These are phyloP conservation scores for Ogataea saltuana DNA, from an alignment of 805 yeast genomes.

Conservation along the genomic window DNA sequence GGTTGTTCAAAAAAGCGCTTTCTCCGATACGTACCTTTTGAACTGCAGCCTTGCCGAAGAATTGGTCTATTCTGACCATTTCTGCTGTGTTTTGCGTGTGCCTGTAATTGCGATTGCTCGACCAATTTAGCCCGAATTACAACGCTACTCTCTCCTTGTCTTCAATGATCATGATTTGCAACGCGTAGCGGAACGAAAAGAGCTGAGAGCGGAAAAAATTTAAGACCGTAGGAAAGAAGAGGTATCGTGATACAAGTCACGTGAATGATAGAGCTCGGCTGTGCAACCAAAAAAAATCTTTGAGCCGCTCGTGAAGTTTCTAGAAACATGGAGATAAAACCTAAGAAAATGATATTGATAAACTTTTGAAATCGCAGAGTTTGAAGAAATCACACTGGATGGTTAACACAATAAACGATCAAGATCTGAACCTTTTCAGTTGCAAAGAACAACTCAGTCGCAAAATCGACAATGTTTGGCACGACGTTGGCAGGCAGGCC, in stretches of 20 bases:
- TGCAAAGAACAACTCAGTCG: not conserved
- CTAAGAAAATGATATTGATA: not conserved
- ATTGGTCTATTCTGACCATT: slow-evolving; percentile 34
- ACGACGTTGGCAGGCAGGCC: slow-evolving; percentile 37
- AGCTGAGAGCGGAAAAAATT: too few relatives aligned
- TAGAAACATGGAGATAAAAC: slow-evolving; percentile 2
- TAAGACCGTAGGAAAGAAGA: too few relatives aligned
- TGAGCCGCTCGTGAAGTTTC: slow-evolving; percentile 2
- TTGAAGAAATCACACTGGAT: too few relatives aligned
- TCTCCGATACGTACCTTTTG: slow-evolving; percentile 20
- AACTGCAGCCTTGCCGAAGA: slow-evolving; percentile 33
- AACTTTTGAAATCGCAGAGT: too few relatives aligned
- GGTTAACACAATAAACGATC: too few relatives aligned
- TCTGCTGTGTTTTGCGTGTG: not conserved
- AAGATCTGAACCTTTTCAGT: too few relatives aligned
- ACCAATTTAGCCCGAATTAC: not conserved
- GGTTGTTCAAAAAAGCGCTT: not conserved
- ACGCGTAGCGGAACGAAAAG: too few relatives aligned
- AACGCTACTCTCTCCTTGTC: too few relatives aligned
- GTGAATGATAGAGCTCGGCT: too few relatives aligned
- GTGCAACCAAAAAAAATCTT: too few relatives aligned
- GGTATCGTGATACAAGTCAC: too few relatives aligned
- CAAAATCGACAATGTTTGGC: slow-evolving; percentile 32
- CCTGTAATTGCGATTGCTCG: not conserved
- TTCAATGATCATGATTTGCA: too few relatives aligned